Conservation (phyloP, 805 yeast genomes). For the Lachancea lanzarotensis region DNA sequence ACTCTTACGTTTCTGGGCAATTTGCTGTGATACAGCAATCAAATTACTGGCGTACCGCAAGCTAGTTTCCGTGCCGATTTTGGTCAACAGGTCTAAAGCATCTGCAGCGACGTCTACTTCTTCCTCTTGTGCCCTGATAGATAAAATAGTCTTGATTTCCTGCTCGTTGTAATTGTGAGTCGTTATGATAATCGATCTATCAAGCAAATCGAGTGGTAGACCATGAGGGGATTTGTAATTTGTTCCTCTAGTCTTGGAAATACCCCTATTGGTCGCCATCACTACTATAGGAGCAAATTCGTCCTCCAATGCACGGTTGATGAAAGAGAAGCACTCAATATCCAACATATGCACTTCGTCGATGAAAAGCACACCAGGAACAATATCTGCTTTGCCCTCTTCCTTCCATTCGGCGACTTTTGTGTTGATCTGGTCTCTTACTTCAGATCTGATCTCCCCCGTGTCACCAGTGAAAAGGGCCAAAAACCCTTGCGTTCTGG, state of each 20-base stretch:
- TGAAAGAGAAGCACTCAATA: slow-evolving; percentile 89
- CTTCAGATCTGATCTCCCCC: slow-evolving; percentile 94
- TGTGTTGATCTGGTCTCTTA: slow-evolving; percentile 91
- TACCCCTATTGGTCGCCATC: slow-evolving; percentile 97
- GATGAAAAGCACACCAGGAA: slow-evolving; percentile 94
- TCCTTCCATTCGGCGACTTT: slow-evolving; percentile 98
- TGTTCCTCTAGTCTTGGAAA: slow-evolving; percentile 90
- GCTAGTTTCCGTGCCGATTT: slow-evolving; percentile 84
- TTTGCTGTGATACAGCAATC: slow-evolving; percentile 82
- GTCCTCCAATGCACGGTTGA: slow-evolving; percentile 93
- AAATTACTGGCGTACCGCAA: slow-evolving; percentile 89
- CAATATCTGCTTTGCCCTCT: slow-evolving; percentile 97
- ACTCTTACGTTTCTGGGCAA: slow-evolving; percentile 75
- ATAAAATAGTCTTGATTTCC: slow-evolving; percentile 78
- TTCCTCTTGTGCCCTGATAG: slow-evolving; percentile 90
- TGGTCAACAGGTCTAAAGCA: slow-evolving; percentile 80
- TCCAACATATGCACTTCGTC: slow-evolving; percentile 99
- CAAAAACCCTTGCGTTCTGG: slow-evolving; percentile 94
- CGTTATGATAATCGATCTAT: slow-evolving; percentile 87
- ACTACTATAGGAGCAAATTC: slow-evolving; percentile 95
- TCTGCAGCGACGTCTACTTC: slow-evolving; percentile 79
- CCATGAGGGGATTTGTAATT: slow-evolving; percentile 95
- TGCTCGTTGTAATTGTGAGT: slow-evolving; percentile 71
- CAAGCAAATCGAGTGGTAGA: slow-evolving; percentile 90
- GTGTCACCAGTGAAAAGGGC: slow-evolving; percentile 95